A percentile compares a stretch with the other conserved stretches of the same genome.
phyloP scores from a whole-genome alignment of 495 filamentous ascomycete genomes.

The Pyronema domesticum region DNA sequence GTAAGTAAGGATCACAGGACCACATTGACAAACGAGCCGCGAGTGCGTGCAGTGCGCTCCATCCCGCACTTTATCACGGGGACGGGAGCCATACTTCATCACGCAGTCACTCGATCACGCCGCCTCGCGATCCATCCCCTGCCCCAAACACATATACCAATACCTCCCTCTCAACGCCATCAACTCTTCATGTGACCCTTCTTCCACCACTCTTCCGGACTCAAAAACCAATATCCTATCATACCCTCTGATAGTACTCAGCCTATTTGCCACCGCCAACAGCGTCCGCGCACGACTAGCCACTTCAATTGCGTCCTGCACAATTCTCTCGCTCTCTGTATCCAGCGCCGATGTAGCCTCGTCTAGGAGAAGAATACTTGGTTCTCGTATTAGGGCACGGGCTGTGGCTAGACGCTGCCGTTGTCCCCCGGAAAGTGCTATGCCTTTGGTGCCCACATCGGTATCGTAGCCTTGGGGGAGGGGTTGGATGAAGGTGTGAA shows the following conservation, averaged over 20 bases:
- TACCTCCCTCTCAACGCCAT: conserved; percentile 19
- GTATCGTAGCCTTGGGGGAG: conserved; percentile 48
- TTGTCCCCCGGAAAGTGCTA: conserved; percentile 57
- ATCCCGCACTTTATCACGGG: too few species aligned
- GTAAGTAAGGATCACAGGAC: too few species aligned
- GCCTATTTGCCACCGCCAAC: conserved; percentile 43
- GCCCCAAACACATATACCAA: conserved; percentile 25
- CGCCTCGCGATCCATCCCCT: too few species aligned
- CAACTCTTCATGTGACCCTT: conserved; percentile 26
- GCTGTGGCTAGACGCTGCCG: conserved; percentile 64
- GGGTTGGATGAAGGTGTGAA: conserved; percentile 42
- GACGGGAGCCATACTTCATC: too few species aligned
- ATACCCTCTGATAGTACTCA: conserved; percentile 27
- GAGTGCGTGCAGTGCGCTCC: too few species aligned
- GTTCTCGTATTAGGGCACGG: conserved; percentile 60
- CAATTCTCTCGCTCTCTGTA: background rate
- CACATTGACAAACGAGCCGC: too few species aligned
- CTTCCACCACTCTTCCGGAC: conserved; percentile 25
- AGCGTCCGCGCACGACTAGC: conserved; percentile 38
- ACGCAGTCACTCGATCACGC: too few species aligned
- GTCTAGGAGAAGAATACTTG: conserved; percentile 66
- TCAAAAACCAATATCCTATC: conserved; percentile 28
- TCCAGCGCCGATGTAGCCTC: conserved; percentile 53
- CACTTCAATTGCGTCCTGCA: background rate
- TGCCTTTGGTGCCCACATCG: conserved; percentile 43